These are phyloP conservation scores for Balansia obtecta DNA, from an alignment of 2,329 filamentous ascomycete genomes.

Conservation along the genomic window DNA sequence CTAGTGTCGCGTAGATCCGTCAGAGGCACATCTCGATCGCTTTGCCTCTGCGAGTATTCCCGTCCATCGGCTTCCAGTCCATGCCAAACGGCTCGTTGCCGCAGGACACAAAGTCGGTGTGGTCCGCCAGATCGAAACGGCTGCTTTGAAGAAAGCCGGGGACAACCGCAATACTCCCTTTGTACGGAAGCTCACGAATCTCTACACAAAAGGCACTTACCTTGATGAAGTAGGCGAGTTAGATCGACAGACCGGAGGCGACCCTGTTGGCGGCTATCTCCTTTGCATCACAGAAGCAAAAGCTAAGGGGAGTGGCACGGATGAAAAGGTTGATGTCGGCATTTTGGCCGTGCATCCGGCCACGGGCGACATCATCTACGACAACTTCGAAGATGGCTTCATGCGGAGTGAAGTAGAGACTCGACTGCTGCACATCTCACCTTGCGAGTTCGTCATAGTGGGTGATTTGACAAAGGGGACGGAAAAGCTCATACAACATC, in stretches of 20 bases:
- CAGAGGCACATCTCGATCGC: constrained; percentile 79
- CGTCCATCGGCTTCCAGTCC: constrained; percentile 79
- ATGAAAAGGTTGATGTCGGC: constrained; percentile 87
- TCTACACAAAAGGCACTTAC: constrained; percentile 97
- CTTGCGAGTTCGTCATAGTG: constrained; percentile 88
- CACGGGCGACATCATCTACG: constrained; percentile 91
- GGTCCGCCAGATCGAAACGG: constrained; percentile 87
- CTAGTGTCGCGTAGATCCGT: constrained; percentile 43
- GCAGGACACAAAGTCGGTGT: constrained; percentile 95
- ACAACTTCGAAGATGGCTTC: constrained; percentile 92
- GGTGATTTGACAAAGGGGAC: constrained; percentile 83
- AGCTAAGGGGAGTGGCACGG: constrained; percentile 64
- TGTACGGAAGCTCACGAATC: constrained; percentile 80
- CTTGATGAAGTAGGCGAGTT: constrained; percentile 85
- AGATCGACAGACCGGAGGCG: constrained; percentile 34
- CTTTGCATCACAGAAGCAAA: constrained; percentile 87
- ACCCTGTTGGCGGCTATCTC: constrained; percentile 67
- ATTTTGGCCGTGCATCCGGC: constrained; percentile 90
- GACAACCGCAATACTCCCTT: constrained; percentile 93
- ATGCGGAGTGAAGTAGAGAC: constrained; percentile 97
- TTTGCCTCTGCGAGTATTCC: constrained; percentile 96
- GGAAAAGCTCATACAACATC: constrained; percentile 80
- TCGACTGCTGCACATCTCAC: constrained; percentile 84
- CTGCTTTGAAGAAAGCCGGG: constrained; percentile 86
- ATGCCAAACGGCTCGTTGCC: constrained; percentile 82